Base-by-base conservation (phyloP, 169 alveolate genomes). In the Cryptosporidium viatorum region DNA sequence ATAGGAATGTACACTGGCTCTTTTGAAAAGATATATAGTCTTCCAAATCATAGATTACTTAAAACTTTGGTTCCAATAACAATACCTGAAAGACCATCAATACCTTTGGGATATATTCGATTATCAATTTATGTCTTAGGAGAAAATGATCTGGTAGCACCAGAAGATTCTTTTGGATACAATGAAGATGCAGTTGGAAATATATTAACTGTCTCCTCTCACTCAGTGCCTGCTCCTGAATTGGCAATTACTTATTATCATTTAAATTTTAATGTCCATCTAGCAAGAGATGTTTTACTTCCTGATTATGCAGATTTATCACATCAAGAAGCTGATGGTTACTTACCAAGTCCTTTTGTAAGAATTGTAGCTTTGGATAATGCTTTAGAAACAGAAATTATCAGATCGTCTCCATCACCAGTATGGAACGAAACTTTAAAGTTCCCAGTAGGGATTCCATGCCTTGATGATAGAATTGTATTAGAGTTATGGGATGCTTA, bases 1-100 rank as follows among this genome's bases (percentile, higher is more conserved):
- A 85, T 85, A 7, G 92, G 92, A 39, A 70, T 70, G 85, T 85
- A 85, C 52, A 69, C 80, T 37, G 85, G 85, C n/a, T 85, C 92
- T 21, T 85, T 71, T 85, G 92, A 85, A 55, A 69, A 60, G 68
- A 85, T 85, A 41, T 85, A 85, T 35, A 55, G 71, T 31, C 67
- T 60, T 29, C 85, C 85, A 10, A 45, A 71, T 60, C 85, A 85
- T 35, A 68, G 84, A 48, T 33, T 85, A 50, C 26, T 51, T 10
- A 65, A 67, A 37, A 71, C 85, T 21, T 29, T 71, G 51, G 92
- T 85, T n/a, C 86, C 92, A 37, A 71, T 85, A 58, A 69, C 92
- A 29, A 71, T 68, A n/a, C 92, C 92, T 29, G 92, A 85, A 21
- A 69, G 92, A 16, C 92, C 92, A 45, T 69, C 86, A 10, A 74